phyloP scores from a whole-genome alignment of 306 rosid genomes.

The Prunus fruticosa region DNA sequence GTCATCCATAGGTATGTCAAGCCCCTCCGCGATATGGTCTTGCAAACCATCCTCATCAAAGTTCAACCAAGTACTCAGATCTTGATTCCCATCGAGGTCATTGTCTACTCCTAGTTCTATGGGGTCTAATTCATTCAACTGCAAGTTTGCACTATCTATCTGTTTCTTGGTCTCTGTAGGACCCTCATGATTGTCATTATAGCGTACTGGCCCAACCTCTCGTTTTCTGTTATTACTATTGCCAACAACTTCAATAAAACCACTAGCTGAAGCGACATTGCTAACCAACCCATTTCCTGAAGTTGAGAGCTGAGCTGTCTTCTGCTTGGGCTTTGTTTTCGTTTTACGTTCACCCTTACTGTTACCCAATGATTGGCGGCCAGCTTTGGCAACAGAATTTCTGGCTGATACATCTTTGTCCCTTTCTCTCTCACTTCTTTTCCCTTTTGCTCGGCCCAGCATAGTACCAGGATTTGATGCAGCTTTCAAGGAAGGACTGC shows the following conservation, averaged over 20 bases:
- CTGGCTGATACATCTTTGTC: slow-evolving; percentile 50
- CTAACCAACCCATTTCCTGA: slow-evolving; percentile 51
- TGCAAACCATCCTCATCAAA: slow-evolving; percentile 62
- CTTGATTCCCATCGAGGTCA: slow-evolving; percentile 59
- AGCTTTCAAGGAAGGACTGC: slow-evolving; percentile 46
- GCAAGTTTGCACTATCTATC: slow-evolving; percentile 42
- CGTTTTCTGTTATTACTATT: slow-evolving; percentile 25
- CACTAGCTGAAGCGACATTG: slow-evolving; percentile 37
- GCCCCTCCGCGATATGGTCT: slow-evolving; percentile 57
- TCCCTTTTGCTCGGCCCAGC: slow-evolving; percentile 60
- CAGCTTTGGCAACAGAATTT: slow-evolving; percentile 44
- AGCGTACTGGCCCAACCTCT: slow-evolving; percentile 34
- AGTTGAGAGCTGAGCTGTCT: slow-evolving; percentile 52
- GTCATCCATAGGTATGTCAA: slow-evolving; percentile 90
- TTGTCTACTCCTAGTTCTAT: slow-evolving; percentile 55
- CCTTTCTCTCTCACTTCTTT: slow-evolving; percentile 76
- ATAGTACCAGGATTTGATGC: slow-evolving; percentile 44
- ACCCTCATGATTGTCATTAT: slow-evolving; percentile 21
- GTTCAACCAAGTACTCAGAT: slow-evolving; percentile 66
- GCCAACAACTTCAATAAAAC: slow-evolving; percentile 36
- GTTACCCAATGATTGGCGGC: slow-evolving; percentile 47
- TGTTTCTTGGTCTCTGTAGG: slow-evolving; percentile 42
- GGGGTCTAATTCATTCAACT: slow-evolving; percentile 57
- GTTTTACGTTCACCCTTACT: slow-evolving; percentile 61
- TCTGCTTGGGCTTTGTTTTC: slow-evolving; percentile 77